Evolutionary conservation across 108 stramenopile genomes (phyloP), one percentile per base, ranked within the genome.

Genomic region (Epipyxis sp.): DNA sequence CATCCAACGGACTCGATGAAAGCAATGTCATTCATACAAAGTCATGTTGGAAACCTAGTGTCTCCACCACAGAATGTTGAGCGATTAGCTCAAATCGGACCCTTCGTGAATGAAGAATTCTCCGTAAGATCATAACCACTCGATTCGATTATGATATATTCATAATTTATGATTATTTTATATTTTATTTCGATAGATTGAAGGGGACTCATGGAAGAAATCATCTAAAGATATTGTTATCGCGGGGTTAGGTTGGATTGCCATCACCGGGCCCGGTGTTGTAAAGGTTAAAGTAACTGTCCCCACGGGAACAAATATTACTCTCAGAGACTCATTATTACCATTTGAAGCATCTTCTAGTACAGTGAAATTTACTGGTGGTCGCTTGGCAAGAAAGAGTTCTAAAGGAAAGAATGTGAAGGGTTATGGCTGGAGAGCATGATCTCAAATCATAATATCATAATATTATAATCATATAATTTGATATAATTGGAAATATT

Each of bases 131-230:
- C 25, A n/a, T n/a, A n/a, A n/a, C 25, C 54, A 57, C 25, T n/a
- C 25, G 54, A 57, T n/a, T n/a, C n/a, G 25, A 57, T n/a, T n/a
- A 57, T n/a, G n/a, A n/a, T 57, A n/a, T n/a, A n/a, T n/a, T 57
- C 25, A 57, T 57, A n/a, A n/a, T n/a, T 57, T n/a, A 57, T 57
- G n/a, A n/a, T n/a, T n/a, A n/a, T n/a, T n/a, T n/a, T n/a, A n/a
- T n/a, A n/a, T n/a, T 96, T 62, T 89, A 90, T 34, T 89, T 97
- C 40, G 79, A 93, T 25, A 96, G 96, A 27, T 74, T 78, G 67
- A 93, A 94, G n/a, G n/a, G n/a, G n/a, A n/a, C n/a, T n/a, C n/a
- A 1, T 98, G 95, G 95, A 94, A 94, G 71, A 86, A 92, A 69
- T 94, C 97, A 3, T 93, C 94, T 25, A 91, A 91, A 1, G 97